Evolutionary conservation across 2,329 filamentous ascomycete genomes (phyloP), one percentile per base, ranked within the genome.

Genomic region (Emericellopsis cladophorae): DNA sequence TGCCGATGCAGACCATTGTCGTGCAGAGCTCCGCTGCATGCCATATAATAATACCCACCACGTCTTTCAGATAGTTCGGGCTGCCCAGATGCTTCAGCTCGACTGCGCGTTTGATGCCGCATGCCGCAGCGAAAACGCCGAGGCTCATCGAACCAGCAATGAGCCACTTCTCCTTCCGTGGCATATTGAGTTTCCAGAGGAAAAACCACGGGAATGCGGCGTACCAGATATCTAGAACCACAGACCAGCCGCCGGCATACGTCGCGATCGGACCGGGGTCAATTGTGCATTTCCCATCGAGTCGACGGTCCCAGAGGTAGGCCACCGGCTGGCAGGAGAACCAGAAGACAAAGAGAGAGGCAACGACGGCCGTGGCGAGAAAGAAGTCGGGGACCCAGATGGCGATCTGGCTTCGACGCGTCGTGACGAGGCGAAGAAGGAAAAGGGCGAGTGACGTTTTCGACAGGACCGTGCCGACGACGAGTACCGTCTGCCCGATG

Each of bases 141-240:
- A 67, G 45, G 36, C 65, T 67, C 35, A 68, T 58, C 40, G 63
- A 61, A 16, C 52, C 48, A 0, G 62, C 56, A 8, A 68, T 58
- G n/a, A 65, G 54, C 21, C 66, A 54, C 49, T 66, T 68, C 34
- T 69, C 65, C 14, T 61, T 55, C n/a, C 50, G 57, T 12, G 61
- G 60, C 62, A 68, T 68, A 26, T 64, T 59, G 7, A 68, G 44
- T 0, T 58, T 55, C 61, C 64, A 66, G 18, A 68, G 57, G 7
- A 68, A 54, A 1, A 64, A 52, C 63, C 66, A 68, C 0, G 66
- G 65, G 5, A 67, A 62, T 0, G 54, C 42, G 36, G 60, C 60
- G 7, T 60, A 64, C 39, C 60, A 60, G 38, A 65, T 61, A 43
- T 66, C 62, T 37, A 53, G 50, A 7, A 60, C 45, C 1, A 61